Conservation (phyloP, 148 eudicot genomes). For the Tetragonia tetragonoides region DNA sequence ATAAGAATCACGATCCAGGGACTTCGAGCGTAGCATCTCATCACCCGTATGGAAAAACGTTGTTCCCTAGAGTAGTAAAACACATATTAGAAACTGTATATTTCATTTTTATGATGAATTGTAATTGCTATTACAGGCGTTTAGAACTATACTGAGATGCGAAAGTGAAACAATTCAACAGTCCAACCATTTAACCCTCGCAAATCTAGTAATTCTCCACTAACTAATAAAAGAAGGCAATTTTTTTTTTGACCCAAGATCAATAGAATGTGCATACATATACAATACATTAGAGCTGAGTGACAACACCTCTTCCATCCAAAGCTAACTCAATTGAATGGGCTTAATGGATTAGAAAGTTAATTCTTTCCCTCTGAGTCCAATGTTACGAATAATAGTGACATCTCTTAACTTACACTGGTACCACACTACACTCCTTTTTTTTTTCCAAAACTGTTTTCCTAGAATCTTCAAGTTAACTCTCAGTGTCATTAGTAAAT, state of each 20-base stretch:
- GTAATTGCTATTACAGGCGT: not conserved
- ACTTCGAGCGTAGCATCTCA: slow-evolving; percentile 94
- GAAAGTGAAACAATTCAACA: not conserved
- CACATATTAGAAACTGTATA: slow-evolving; percentile 7
- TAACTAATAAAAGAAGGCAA: not conserved
- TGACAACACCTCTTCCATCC: too few relatives aligned
- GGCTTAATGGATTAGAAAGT: too few relatives aligned
- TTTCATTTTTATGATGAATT: not conserved
- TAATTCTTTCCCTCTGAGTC: too few relatives aligned
- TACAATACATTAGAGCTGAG: not conserved
- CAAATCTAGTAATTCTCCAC: too few relatives aligned
- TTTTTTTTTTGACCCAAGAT: not conserved
- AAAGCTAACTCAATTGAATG: too few relatives aligned
- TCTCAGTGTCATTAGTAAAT: too few relatives aligned
- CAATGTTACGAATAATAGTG: too few relatives aligned
- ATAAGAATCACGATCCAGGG: slow-evolving; percentile 95
- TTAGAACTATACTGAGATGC: not conserved
- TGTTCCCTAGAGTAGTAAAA: slow-evolving; percentile 51
- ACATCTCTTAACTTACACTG: too few relatives aligned
- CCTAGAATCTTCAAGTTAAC: too few relatives aligned
- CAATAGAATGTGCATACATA: not conserved
- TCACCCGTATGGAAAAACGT: slow-evolving; percentile 99
- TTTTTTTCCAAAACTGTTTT: too few relatives aligned
- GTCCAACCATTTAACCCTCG: too few relatives aligned
- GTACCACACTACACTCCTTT: too few relatives aligned